A percentile compares a stretch with the other conserved stretches of the same genome.
phyloP scores from a whole-genome alignment of 2,329 filamentous ascomycete species.

The Colletotrichum shisoi region DNA sequence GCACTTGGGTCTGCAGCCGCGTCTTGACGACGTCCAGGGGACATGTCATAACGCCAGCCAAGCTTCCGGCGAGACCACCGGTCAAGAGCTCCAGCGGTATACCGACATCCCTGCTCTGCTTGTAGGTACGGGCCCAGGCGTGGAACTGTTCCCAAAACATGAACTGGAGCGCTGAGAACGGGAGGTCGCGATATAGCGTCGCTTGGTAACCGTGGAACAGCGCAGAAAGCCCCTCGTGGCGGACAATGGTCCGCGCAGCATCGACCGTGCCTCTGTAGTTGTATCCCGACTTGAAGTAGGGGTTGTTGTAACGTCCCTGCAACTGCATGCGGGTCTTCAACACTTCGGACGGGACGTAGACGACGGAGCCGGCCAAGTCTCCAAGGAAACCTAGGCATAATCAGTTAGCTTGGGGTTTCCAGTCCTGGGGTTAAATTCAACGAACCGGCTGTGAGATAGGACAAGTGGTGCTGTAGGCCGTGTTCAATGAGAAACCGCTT shows the following conservation, averaged over 20 bases:
- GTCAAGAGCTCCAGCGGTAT: constrained; percentile 85
- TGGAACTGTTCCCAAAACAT: constrained; percentile 98
- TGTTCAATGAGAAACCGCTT: constrained; percentile 87
- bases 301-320: constrained; percentile 94
- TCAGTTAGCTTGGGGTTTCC: constrained; percentile 16
- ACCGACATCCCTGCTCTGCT: constrained; percentile 83
- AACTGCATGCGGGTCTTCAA: constrained; percentile 96
- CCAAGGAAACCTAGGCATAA: constrained; percentile 77
- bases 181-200: constrained; percentile 90
- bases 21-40: constrained; percentile 98
- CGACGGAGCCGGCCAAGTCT: constrained; percentile 87
- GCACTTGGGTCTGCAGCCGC: constrained; percentile 88
- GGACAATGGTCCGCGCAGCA: constrained; percentile 84
- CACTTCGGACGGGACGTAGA: constrained; percentile 97
- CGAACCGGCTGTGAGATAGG: constrained; percentile 84
- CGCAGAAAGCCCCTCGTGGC: constrained; percentile 80
- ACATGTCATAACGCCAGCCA: constrained; percentile 93
- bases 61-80: constrained; percentile 85
- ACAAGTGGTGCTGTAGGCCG: constrained; percentile 80
- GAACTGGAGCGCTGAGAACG: constrained; percentile 95
- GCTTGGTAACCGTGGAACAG: constrained; percentile 98
- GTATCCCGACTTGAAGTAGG: constrained; percentile 91
- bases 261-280: constrained; percentile 90
- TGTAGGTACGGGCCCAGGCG: constrained; percentile 78
- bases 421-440: constrained; percentile 6